Conservation (phyloP, 164 flowering plant genomes). For the Akebia trifoliata region DNA sequence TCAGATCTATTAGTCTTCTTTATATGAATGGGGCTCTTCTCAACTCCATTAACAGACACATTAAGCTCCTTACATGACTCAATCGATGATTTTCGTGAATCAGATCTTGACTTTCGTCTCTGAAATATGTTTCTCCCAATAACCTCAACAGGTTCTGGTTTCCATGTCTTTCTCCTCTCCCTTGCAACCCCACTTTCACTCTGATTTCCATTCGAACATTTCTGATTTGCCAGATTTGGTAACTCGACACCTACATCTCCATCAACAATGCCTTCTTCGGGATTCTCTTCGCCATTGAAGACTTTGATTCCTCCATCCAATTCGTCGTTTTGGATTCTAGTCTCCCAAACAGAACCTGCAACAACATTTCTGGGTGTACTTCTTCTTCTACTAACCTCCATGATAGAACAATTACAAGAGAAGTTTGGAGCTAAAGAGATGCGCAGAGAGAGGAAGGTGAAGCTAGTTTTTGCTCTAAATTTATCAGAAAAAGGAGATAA, state of each 20-base stretch:
- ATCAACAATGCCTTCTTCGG: conserved; percentile 1
- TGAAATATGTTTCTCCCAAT: conserved; percentile 22
- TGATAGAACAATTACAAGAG: neutral
- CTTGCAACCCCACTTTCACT: conserved; percentile 11
- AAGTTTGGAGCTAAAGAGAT: neutral
- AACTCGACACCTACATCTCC: neutral
- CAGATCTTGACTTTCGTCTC: conserved; percentile 20
- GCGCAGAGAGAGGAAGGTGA: neutral
- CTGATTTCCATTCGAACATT: conserved; percentile 2
- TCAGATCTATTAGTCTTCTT: conserved; percentile 18
- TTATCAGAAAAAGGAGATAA: too few species aligned
- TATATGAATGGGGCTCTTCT: conserved; percentile 21
- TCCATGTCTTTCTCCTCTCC: conserved; percentile 55
- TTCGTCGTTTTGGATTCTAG: conserved; percentile 63
- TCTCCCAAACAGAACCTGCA: conserved; percentile 83
- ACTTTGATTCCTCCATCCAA: conserved; percentile 76
- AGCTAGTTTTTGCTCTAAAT: too few species aligned
- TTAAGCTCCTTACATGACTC: conserved; percentile 9
- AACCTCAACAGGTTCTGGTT: conserved; percentile 30
- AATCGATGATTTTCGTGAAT: neutral
- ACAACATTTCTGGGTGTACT: conserved; percentile 21
- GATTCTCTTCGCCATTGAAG: conserved; percentile 39
- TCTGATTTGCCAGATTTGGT: neutral
- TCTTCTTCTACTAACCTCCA: conserved; percentile 15
- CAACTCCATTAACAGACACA: conserved; percentile 19